Conservation (phyloP, 2,329 filamentous ascomycete genomes). For the Daldinia eschscholtzii region DNA sequence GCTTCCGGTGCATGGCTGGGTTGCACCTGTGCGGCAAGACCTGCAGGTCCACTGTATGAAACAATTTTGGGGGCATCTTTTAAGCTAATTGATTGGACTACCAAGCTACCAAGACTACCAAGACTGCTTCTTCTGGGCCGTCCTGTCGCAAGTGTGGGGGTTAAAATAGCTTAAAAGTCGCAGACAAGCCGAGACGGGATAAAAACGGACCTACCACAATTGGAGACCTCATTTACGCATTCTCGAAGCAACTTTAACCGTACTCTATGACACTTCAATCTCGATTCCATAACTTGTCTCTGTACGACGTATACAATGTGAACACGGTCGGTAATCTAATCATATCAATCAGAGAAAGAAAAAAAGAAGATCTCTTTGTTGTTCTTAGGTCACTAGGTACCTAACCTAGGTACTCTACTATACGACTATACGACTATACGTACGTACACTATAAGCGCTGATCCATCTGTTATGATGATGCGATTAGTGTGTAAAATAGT, state of each 20-base stretch:
- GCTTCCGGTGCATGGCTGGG: slow-evolving; percentile 16
- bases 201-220: neutral
- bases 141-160: slow-evolving; percentile 25
- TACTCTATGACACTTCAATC: neutral
- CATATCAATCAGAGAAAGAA: slow-evolving; percentile 1
- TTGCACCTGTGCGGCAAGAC: slow-evolving; percentile 29
- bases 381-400: neutral
- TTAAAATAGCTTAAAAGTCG: neutral
- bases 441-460: neutral
- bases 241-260: neutral
- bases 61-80: slow-evolving; percentile 1
- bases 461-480: slow-evolving; percentile 22
- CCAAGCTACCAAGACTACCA: slow-evolving; percentile 1
- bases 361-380: neutral
- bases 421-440: no score
- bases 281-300: neutral
- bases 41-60: slow-evolving; percentile 35
- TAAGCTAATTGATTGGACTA: slow-evolving; percentile 24
- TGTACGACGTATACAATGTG: neutral
- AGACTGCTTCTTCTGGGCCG: slow-evolving; percentile 12
- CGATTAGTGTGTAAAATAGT: slow-evolving; percentile 17
- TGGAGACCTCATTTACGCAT: slow-evolving; percentile 3
- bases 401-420: no score
- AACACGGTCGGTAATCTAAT: neutral
- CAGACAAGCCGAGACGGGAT: neutral